These are phyloP conservation scores for Saccharomyces hybrid DNA, from an alignment of 1,139 yeast species.

Conservation along the genomic window DNA sequence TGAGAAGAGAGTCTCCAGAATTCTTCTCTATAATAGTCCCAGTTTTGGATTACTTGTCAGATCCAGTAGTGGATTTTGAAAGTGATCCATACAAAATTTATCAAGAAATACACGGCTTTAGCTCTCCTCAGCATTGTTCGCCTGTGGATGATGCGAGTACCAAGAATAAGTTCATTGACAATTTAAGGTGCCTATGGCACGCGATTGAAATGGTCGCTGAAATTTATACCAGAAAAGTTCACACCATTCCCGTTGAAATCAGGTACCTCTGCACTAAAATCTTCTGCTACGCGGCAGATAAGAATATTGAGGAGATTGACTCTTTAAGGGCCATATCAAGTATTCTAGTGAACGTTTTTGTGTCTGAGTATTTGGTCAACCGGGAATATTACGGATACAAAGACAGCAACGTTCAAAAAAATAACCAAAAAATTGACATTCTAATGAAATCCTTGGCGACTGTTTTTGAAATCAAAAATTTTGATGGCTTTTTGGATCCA, in stretches of 20 bases:
- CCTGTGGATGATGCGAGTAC: constrained; percentile 79
- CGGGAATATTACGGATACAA: constrained; percentile 28
- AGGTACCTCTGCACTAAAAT: constrained; percentile 42
- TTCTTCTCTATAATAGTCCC: constrained; percentile 46
- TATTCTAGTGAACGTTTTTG: constrained; percentile 68
- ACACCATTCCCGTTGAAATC: constrained; percentile 56
- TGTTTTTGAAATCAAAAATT: constrained; percentile 24
- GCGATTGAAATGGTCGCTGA: constrained; percentile 52
- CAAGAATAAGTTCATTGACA: constrained; percentile 58
- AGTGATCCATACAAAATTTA: constrained; percentile 73
- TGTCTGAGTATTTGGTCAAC: constrained; percentile 40
- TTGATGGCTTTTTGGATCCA: constrained; percentile 28
- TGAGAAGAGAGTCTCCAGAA: constrained; percentile 35
- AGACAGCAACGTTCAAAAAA: constrained; percentile 3
- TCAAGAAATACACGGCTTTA: constrained; percentile 37
- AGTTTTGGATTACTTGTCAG: constrained; percentile 38
- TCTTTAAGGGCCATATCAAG: constrained; percentile 52
- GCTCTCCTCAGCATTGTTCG: constrained; percentile 45
- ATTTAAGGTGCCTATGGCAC: constrained; percentile 71
- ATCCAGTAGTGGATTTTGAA: constrained; percentile 59
- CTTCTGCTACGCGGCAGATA: constrained; percentile 45
- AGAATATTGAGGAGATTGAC: constrained; percentile 30
- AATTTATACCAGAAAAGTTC: constrained; percentile 39
- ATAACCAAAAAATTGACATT: constrained; percentile 13
- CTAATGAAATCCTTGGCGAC: constrained; percentile 18